Evolutionary conservation across 495 filamentous ascomycete species (phyloP).

Genomic region (Podospora fimiseda): DNA sequence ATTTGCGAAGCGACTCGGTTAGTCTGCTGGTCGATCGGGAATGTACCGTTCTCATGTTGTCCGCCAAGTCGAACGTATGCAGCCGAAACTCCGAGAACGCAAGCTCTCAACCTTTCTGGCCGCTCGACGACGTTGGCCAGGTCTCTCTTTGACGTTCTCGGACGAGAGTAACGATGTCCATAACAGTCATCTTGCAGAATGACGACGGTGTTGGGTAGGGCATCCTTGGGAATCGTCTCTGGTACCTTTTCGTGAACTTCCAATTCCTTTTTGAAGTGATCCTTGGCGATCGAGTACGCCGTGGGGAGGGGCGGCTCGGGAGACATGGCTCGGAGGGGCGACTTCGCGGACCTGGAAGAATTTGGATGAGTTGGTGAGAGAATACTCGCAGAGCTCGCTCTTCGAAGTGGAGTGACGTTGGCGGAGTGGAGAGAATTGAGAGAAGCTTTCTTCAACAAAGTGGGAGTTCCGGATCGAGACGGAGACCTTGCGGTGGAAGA

Average conservation of each 20-base stretch:
- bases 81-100: slow-evolving; percentile 70
- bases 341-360: slow-evolving; percentile 18
- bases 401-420: slow-evolving; percentile 39
- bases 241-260: slow-evolving; percentile 52
- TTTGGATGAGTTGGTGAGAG: slow-evolving; percentile 34
- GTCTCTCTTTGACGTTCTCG: slow-evolving; percentile 57
- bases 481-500: slow-evolving; percentile 26
- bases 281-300: slow-evolving; percentile 60
- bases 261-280: slow-evolving; percentile 64
- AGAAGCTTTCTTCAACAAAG: slow-evolving; percentile 47
- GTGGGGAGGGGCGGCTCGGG: slow-evolving; percentile 44
- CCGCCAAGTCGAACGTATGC: slow-evolving; percentile 84
- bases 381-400: slow-evolving; percentile 45
- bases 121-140: slow-evolving; percentile 80
- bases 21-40: slow-evolving; percentile 51
- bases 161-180: slow-evolving; percentile 80
- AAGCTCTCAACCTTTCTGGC: slow-evolving; percentile 85
- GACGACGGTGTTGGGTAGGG: no score
- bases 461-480: slow-evolving; percentile 45
- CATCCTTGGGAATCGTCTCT: slow-evolving; percentile 65
- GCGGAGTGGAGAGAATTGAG: slow-evolving; percentile 48
- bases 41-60: slow-evolving; percentile 64
- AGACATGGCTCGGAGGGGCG: slow-evolving; percentile 31
- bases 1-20: slow-evolving; percentile 54
- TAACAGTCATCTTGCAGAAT: slow-evolving; percentile 91